These are phyloP conservation scores for Agrostemma githago DNA, from an alignment of 148 eudicot genomes.

Conservation along the genomic window DNA sequence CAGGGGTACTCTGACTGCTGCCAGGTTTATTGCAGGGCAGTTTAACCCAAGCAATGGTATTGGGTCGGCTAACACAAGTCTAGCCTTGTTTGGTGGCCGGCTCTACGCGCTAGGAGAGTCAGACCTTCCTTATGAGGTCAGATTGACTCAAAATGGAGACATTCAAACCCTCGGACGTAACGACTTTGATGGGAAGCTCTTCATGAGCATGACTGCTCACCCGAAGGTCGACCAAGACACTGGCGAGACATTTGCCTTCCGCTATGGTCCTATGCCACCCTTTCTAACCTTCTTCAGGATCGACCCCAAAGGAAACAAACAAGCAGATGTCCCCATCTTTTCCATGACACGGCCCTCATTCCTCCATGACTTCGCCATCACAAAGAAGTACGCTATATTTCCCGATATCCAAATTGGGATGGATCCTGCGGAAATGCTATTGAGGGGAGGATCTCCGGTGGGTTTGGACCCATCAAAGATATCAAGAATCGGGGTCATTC, in stretches of 20 bases:
- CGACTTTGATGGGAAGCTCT: conserved; percentile 39
- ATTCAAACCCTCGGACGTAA: conserved; percentile 45
- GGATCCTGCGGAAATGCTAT: conserved; percentile 37
- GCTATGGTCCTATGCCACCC: conserved; percentile 37
- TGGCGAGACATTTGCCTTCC: conserved; percentile 49
- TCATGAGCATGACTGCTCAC: conserved; percentile 67
- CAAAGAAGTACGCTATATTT: conserved; percentile 35
- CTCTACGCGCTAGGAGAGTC: conserved; percentile 56
- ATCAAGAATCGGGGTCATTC: conserved; percentile 49
- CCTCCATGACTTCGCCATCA: conserved; percentile 56
- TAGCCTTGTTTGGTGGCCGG: conserved; percentile 37
- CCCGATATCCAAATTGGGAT: conserved; percentile 46
- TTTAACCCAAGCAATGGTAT: conserved; percentile 40
- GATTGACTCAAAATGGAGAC: conserved; percentile 43
- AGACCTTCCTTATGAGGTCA: conserved; percentile 57
- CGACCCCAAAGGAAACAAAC: conserved; percentile 38
- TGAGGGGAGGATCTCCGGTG: conserved; percentile 34
- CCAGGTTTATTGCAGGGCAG: conserved; percentile 38
- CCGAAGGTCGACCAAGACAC: conserved; percentile 49
- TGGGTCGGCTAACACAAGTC: conserved; percentile 57
- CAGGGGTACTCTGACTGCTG: conserved; percentile 34
- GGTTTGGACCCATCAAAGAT: conserved; percentile 34
- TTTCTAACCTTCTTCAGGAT: conserved; percentile 47
- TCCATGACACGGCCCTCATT: conserved; percentile 38
- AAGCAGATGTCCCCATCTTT: conserved; percentile 45